Evolutionary conservation across 768 basidiomycete genomes (phyloP).

Genomic region (Lentinula raphanica): DNA sequence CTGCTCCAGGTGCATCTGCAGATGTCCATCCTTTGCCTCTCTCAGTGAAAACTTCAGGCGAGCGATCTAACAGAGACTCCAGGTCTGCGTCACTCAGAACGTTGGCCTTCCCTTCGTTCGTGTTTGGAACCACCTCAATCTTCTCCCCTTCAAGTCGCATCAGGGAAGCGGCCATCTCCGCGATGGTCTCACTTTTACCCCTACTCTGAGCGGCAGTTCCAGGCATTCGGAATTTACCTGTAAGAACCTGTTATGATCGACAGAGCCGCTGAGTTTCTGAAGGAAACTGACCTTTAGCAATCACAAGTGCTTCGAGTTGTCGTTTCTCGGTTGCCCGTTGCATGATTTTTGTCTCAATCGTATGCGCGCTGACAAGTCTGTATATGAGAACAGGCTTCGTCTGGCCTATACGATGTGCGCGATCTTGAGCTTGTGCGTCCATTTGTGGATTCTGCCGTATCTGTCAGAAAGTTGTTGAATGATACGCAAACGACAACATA

Average conservation of each 20-base stretch:
- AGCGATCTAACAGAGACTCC: conserved; percentile 73
- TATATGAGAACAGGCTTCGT: conserved; percentile 87
- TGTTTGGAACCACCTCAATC: conserved; percentile 78
- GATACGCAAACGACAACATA: conserved; percentile 26
- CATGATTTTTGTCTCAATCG: conserved; percentile 90
- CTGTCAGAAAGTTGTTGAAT: not conserved
- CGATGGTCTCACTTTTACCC: conserved; percentile 59
- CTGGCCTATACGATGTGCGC: conserved; percentile 95
- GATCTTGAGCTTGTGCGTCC: conserved; percentile 93
- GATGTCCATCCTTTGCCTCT: conserved; percentile 74
- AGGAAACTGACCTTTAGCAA: conserved; percentile 72
- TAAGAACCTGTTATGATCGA: not conserved
- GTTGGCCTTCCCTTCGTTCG: conserved; percentile 59
- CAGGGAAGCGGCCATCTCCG: conserved; percentile 75
- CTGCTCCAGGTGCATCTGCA: conserved; percentile 21
- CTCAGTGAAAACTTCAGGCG: conserved; percentile 65
- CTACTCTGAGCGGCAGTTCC: conserved; percentile 40
- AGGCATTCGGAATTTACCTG: conserved; percentile 82
- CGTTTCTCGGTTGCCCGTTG: conserved; percentile 82
- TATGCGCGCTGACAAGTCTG: conserved; percentile 80
- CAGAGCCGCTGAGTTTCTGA: not conserved
- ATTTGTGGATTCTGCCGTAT: conserved; percentile 79
- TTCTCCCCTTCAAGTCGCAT: conserved; percentile 83
- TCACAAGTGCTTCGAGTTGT: conserved; percentile 90
- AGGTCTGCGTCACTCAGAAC: conserved; percentile 83